A percentile compares a stretch with the other conserved stretches of the same genome.
Conservation (phyloP, 164 flowering plant genomes). For the Dillenia turbinata region DNA sequence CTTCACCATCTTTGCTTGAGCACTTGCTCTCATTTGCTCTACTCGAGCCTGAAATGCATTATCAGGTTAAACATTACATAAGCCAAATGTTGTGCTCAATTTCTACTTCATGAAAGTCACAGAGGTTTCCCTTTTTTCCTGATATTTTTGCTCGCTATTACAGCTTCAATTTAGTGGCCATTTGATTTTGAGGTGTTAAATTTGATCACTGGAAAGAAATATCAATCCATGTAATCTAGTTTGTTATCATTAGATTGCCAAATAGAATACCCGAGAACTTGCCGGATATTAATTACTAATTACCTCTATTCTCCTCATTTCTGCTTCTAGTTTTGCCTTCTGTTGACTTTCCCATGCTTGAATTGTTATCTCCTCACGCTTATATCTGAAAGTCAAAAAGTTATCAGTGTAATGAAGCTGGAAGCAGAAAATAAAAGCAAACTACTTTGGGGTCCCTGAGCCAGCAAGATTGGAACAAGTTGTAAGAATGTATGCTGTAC, state of each 20-base stretch:
- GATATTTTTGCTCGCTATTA: too few species aligned
- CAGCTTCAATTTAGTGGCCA: too few species aligned
- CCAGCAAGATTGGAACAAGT: not conserved
- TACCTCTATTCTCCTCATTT: conserved; percentile 82
- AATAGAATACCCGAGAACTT: too few species aligned
- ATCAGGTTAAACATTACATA: not conserved
- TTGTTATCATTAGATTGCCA: too few species aligned
- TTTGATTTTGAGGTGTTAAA: too few species aligned
- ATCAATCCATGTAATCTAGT: too few species aligned
- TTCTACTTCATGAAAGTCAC: too few species aligned
- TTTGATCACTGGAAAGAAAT: too few species aligned
- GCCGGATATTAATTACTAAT: not conserved
- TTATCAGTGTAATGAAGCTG: not conserved
- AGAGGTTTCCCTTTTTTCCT: too few species aligned
- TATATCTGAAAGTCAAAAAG: conserved; percentile 40
- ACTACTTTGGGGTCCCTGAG: not conserved
- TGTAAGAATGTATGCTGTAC: not conserved
- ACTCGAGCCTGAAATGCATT: conserved; percentile 48
- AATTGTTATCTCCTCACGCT: conserved; percentile 78
- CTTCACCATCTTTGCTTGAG: conserved; percentile 74
- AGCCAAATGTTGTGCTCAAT: too few species aligned
- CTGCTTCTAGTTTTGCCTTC: conserved; percentile 73
- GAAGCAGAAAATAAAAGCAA: not conserved
- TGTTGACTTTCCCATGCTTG: conserved; percentile 91
- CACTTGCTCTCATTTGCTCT: conserved; percentile 64